Base-by-base conservation (phyloP, 2,329 filamentous ascomycete species). In the Claviceps pazoutovae region DNA sequence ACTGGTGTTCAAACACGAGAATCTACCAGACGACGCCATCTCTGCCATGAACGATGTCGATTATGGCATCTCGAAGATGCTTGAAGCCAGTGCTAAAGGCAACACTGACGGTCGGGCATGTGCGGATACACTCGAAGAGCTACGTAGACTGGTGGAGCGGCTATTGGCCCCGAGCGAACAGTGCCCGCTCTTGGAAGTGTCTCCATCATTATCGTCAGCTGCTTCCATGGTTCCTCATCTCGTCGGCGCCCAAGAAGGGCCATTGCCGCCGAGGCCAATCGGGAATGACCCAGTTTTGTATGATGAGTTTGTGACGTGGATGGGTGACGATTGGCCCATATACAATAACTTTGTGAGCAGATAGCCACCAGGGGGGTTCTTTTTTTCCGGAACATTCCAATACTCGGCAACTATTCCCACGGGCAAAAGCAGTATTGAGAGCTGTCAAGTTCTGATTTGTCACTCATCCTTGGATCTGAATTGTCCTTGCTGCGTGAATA, bases 1-100 rank as follows among this genome's bases (percentile, higher is more conserved):
- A 53, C 64, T 75, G 23, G 62, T 73, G 42, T 60, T 64, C 21
- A 62, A 66, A 30, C 38, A 57, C 17, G 53, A 57, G 36, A 53
- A 54, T 21, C 46, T 61, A 38, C 45, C 48, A 57, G 49, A 59
- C 37, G 59, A 61, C 7, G 53, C 56, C 21, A 57, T 56, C 14
- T 54, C 56, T 14, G 56, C 57, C 7, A 56, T 52, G 54, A 45
- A 60, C 46, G 66, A 69, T 42, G 63, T 75, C 19, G 57, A 61
- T 1, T 73, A 71, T 53, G 71, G 69, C 44, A 66, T 70, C 47
- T 60, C 65, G 11, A 61, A 66, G n/a, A 71, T 75, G 50, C 63
- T 70, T 17, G 59, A 61, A 37, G 71, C 73, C 53, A 63, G 65
- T 16, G 57, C 55, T n/a, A 61, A 64, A 8, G 68, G 64, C 7